These are phyloP conservation scores for Monosporascus sp. DNA, from an alignment of 2,329 filamentous ascomycete species.

Conservation along the genomic window DNA sequence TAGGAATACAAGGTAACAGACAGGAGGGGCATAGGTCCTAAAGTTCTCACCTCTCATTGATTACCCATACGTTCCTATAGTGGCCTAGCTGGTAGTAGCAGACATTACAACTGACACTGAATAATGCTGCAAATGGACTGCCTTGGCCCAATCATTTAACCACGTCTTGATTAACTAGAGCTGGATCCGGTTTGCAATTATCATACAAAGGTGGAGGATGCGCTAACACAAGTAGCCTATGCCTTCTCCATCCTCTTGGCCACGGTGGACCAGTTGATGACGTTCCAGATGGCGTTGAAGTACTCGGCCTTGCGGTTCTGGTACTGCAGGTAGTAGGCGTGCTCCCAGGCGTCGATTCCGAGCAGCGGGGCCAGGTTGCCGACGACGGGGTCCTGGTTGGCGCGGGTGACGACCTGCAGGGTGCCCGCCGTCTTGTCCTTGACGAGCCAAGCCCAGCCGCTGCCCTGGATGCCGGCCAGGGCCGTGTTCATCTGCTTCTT, in stretches of 20 bases:
- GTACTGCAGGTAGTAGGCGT: constrained; percentile 59
- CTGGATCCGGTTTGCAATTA: no score
- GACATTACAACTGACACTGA: no score
- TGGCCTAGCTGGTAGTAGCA: no score
- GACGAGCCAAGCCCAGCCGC: constrained; percentile 64
- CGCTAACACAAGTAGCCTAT: constrained; percentile 2
- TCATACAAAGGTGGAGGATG: no score
- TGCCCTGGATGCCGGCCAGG: constrained; percentile 57
- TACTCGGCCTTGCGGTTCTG: constrained; percentile 81
- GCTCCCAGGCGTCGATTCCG: constrained; percentile 62
- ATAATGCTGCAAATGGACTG: no score
- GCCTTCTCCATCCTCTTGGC: constrained; percentile 24
- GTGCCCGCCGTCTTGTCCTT: constrained; percentile 43
- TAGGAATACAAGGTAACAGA: no score
- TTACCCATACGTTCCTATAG: no score
- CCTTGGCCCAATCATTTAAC: no score
- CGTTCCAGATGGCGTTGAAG: constrained; percentile 74
- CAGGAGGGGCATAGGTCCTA: no score
- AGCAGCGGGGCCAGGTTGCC: constrained; percentile 46
- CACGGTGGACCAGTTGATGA: constrained; percentile 62
- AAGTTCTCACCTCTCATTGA: no score
- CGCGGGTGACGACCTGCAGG: constrained; percentile 55
- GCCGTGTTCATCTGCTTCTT: constrained; percentile 48
- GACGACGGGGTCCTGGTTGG: constrained; percentile 58
- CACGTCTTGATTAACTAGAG: no score